These are phyloP conservation scores for Blastobotrys aristatus DNA, from an alignment of 1,139 yeast genomes.

Conservation along the genomic window DNA sequence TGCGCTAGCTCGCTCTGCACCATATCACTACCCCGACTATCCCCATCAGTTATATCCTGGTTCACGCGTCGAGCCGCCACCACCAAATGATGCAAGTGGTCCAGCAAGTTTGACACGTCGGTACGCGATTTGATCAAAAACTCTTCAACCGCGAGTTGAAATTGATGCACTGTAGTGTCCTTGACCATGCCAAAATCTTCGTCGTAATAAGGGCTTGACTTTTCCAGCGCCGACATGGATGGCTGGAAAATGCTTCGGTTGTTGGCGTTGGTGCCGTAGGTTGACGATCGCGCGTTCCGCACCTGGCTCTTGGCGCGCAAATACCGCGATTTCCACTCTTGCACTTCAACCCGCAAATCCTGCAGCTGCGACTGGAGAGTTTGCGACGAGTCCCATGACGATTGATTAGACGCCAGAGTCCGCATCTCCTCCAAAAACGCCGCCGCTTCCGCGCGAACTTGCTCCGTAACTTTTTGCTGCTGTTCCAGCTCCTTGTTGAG, in stretches of 20 bases:
- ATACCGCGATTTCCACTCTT: constrained; percentile 37
- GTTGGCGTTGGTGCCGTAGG: constrained; percentile 18
- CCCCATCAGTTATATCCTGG: constrained; percentile 38
- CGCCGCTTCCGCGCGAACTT: constrained; percentile 40
- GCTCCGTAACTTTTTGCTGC: constrained; percentile 37
- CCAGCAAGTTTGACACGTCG: constrained; percentile 26
- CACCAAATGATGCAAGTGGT: constrained; percentile 33
- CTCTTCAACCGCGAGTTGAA: constrained; percentile 34
- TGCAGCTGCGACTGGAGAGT: constrained; percentile 28
- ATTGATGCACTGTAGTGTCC: constrained; percentile 27
- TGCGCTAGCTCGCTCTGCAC: constrained; percentile 29
- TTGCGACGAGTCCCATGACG: constrained; percentile 24
- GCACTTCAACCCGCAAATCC: constrained; percentile 33
- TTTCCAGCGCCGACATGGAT: constrained; percentile 19
- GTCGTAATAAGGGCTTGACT: constrained; percentile 23
- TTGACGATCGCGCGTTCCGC: constrained; percentile 29
- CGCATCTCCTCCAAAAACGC: constrained; percentile 40
- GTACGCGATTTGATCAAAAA: constrained; percentile 29
- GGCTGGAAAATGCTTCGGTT: constrained; percentile 19
- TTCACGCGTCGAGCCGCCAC: constrained; percentile 36
- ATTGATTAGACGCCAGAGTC: constrained; percentile 28
- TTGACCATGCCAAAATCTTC: constrained; percentile 26
- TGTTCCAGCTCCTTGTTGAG: constrained; percentile 30
- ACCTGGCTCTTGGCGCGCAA: constrained; percentile 32
- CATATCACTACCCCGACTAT: constrained; percentile 15